A percentile compares a stretch with the other conserved stretches of the same genome.
Conservation (phyloP, 1,139 yeast genomes). For the Hemisphaericaspora lyxosophila region DNA sequence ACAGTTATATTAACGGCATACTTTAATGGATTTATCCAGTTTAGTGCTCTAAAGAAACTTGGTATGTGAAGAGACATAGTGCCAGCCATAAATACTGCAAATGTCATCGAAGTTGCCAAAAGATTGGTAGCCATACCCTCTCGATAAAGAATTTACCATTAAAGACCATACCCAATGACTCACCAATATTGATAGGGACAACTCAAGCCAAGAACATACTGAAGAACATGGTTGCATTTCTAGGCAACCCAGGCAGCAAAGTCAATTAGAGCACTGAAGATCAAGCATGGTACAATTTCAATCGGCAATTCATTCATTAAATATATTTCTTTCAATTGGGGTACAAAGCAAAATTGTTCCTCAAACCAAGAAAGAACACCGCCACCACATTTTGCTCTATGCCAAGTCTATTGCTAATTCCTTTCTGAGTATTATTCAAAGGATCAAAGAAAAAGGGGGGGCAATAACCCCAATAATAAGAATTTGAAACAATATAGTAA, state of each 20-base stretch:
- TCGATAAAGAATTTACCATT: constrained; percentile 64
- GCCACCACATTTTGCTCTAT: constrained; percentile 65
- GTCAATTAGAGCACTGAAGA: constrained; percentile 57
- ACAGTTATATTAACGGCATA: constrained; percentile 54
- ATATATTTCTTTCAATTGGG: constrained; percentile 68
- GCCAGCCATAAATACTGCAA: constrained; percentile 77
- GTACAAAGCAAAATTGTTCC: constrained; percentile 67
- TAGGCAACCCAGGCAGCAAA: constrained; percentile 66
- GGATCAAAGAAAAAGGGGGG: constrained; percentile 72
- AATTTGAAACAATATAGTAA: constrained; percentile 61
- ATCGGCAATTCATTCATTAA: constrained; percentile 64
- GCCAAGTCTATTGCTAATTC: constrained; percentile 65
- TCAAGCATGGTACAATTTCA: constrained; percentile 53
- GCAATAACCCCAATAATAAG: constrained; percentile 59
- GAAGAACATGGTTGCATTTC: constrained; percentile 61
- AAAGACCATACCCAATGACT: constrained; percentile 69
- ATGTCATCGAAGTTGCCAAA: constrained; percentile 55
- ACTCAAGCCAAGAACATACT: constrained; percentile 52
- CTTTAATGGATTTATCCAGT: constrained; percentile 66
- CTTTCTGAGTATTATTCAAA: constrained; percentile 53
- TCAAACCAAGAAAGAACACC: constrained; percentile 69
- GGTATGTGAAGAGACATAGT: constrained; percentile 71
- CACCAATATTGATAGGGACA: constrained; percentile 65
- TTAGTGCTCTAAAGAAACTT: constrained; percentile 57
- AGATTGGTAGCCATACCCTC: constrained; percentile 72